Percentiles rank a stretch among this genome's conserved stretches.
These are phyloP conservation scores for Rheum nobile DNA, from an alignment of 148 eudicot species.

Conservation along the genomic window DNA sequence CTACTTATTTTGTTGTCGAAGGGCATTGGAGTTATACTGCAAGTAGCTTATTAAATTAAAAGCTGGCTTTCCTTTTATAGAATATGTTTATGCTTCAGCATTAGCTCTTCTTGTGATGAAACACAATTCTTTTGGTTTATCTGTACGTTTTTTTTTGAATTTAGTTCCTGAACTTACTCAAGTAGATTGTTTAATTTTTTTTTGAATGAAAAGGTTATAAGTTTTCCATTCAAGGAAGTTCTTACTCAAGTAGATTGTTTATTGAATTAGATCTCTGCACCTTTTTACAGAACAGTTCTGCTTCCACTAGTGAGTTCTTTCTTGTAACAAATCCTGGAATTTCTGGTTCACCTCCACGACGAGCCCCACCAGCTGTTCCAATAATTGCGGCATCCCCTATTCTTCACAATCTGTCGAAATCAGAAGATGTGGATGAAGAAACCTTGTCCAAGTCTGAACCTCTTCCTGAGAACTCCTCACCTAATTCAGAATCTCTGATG, in stretches of 20 bases:
- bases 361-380: constrained; percentile 66
- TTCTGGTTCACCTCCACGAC: constrained; percentile 94
- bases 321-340: constrained; percentile 65
- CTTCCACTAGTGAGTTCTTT: constrained; percentile 71
- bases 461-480: constrained; percentile 13
- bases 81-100: background rate
- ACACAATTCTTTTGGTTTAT: background rate
- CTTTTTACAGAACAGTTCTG: constrained; percentile 56
- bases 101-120: background rate
- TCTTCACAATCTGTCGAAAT: constrained; percentile 43
- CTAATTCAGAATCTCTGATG: constrained; percentile 27
- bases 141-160: background rate
- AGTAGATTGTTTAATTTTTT: constrained; percentile 2
- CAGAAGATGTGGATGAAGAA: constrained; percentile 42
- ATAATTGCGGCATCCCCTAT: constrained; percentile 37
- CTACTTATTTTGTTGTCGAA: background rate
- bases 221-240: too few relatives aligned
- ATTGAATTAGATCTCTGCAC: constrained; percentile 7
- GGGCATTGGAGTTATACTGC: background rate
- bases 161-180: background rate
- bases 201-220: too few relatives aligned
- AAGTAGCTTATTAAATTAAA: background rate
- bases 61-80: background rate
- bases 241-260: constrained; percentile 1
- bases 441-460: constrained; percentile 27